Percentiles rank a stretch among this genome's conserved stretches.
Conservation (phyloP, 768 basidiomycete genomes). For the Leccinum aurantiacum region DNA sequence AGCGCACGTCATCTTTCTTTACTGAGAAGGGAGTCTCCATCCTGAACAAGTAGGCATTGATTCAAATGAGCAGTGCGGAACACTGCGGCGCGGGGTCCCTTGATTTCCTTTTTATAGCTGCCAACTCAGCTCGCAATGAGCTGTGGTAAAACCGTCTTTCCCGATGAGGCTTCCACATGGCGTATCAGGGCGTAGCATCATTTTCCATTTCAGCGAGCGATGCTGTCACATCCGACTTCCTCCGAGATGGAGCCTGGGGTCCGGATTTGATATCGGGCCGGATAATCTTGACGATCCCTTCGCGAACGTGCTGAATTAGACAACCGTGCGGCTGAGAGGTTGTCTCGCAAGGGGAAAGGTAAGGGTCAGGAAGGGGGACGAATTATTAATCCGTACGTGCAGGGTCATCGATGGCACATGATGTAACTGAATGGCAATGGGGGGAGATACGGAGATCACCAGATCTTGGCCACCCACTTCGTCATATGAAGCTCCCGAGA, state of each 20-base stretch:
- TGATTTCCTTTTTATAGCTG: conserved; percentile 16
- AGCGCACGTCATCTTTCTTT: conserved; percentile 23
- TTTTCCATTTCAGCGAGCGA: conserved; percentile 10
- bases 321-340: conserved; percentile 16
- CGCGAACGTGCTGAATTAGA: conserved; percentile 26
- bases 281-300: conserved; percentile 34
- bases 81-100: conserved; percentile 11
- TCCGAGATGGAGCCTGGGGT: conserved; percentile 16
- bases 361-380: not conserved
- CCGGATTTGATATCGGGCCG: conserved; percentile 25
- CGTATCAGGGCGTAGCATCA: conserved; percentile 24
- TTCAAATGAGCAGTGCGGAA: not conserved
- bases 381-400: conserved; percentile 25
- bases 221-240: conserved; percentile 29
- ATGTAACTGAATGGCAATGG: conserved; percentile 15
- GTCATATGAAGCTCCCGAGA: conserved; percentile 8
- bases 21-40: conserved; percentile 8
- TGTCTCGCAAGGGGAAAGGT: conserved; percentile 13
- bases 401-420: conserved; percentile 26
- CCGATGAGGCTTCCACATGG: conserved; percentile 19
- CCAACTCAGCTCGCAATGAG: conserved; percentile 8
- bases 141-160: conserved; percentile 8
- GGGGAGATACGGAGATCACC: conserved; percentile 11
- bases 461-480: conserved; percentile 16
- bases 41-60: conserved; percentile 4